phyloP scores from a whole-genome alignment of 1,284 basidiomycete genomes.

The Apiotrichum veenhuisii region DNA sequence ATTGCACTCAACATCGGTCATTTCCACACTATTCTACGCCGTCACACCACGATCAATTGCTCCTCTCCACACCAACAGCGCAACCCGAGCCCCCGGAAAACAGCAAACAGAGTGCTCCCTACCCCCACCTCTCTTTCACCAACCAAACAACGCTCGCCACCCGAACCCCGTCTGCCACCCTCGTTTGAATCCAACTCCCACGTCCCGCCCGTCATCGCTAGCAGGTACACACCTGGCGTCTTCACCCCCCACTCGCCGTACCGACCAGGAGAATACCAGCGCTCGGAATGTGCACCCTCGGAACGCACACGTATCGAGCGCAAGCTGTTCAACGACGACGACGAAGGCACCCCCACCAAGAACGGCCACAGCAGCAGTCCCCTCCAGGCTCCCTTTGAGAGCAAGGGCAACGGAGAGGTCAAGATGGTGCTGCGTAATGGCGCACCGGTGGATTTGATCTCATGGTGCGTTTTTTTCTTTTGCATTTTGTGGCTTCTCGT shows the following conservation, averaged over 20 bases:
- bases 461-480: conserved; percentile 32
- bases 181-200: conserved; percentile 16
- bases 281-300: conserved; percentile 30
- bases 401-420: conserved; percentile 36
- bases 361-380: conserved; percentile 23
- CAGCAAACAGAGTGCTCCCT: conserved; percentile 22
- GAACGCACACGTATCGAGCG: conserved; percentile 33
- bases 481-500: not conserved
- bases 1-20: not conserved
- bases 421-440: conserved; percentile 45
- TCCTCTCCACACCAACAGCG: not conserved
- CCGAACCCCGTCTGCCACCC: conserved; percentile 17
- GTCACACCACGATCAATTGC: not conserved
- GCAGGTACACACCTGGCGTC: conserved; percentile 18
- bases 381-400: conserved; percentile 36
- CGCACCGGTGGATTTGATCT: conserved; percentile 42
- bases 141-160: conserved; percentile 13
- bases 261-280: conserved; percentile 35
- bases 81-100: conserved; percentile 18
- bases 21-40: not conserved
- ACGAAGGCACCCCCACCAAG: conserved; percentile 10
- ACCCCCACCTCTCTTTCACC: conserved; percentile 32
- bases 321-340: conserved; percentile 34
- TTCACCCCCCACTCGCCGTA: conserved; percentile 32
- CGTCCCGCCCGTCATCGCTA: conserved; percentile 28